Evolutionary conservation across 148 eudicot species (phyloP).

Genomic region (Nepenthes mirabilis): DNA sequence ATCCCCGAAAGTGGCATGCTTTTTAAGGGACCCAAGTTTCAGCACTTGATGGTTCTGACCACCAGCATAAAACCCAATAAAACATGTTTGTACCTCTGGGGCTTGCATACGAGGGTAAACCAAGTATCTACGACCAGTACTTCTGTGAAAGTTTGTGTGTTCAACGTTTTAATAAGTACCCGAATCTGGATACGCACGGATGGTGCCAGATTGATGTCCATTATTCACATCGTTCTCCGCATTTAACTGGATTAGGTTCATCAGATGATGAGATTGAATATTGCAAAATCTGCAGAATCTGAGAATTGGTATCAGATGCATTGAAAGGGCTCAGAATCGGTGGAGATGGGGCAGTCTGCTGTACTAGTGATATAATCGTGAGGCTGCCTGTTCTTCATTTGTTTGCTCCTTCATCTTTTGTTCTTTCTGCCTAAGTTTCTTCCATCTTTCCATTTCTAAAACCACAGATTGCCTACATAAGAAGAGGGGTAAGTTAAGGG

Average conservation of each 20-base stretch:
- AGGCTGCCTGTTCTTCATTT: constrained; percentile 22
- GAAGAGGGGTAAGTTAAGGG: not conserved
- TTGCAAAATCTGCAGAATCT: constrained; percentile 7
- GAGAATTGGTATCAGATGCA: constrained; percentile 24
- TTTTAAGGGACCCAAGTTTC: constrained; percentile 31
- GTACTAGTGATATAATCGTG: constrained; percentile 15
- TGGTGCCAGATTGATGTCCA: constrained; percentile 21
- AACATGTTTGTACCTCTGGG: constrained; percentile 35
- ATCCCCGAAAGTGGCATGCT: constrained; percentile 31
- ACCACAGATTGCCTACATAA: constrained; percentile 51
- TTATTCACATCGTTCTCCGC: constrained; percentile 19
- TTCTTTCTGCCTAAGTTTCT: constrained; percentile 78
- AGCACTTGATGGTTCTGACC: constrained; percentile 28
- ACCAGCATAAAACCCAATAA: constrained; percentile 30
- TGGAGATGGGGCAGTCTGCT: constrained; percentile 21
- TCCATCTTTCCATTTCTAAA: constrained; percentile 58
- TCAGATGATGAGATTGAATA: constrained; percentile 13
- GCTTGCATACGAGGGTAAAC: constrained; percentile 41
- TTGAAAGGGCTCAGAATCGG: constrained; percentile 24
- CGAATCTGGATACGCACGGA: constrained; percentile 21
- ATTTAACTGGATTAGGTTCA: constrained; percentile 22
- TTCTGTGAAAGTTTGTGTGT: constrained; percentile 9
- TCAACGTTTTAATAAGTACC: constrained; percentile 21
- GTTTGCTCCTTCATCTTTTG: constrained; percentile 52
- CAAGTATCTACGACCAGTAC: constrained; percentile 21